phyloP scores from a whole-genome alignment of 371 early-diverging fungal species.

The Circinella umbellata region DNA sequence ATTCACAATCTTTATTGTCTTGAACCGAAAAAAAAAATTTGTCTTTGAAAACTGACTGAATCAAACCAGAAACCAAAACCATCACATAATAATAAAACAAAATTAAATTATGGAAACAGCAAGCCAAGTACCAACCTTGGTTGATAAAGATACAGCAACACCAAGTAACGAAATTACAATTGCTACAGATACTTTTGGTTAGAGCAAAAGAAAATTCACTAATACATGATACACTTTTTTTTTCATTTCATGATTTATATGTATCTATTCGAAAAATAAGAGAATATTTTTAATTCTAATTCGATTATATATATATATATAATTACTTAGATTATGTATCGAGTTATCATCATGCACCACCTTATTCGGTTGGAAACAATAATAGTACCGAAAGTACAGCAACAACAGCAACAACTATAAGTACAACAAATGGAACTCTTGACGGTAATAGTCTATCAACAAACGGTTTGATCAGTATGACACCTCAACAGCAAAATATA shows the following conservation, averaged over 20 bases:
- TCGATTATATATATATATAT: too few relatives aligned
- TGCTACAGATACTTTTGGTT: slow-evolving; percentile 3
- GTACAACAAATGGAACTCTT: not conserved
- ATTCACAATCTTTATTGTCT: not conserved
- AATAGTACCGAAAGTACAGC: not conserved
- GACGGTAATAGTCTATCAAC: not conserved
- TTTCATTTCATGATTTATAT: too few relatives aligned
- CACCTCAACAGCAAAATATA: not conserved
- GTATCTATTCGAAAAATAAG: too few relatives aligned
- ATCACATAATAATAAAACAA: too few relatives aligned
- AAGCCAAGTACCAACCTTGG: slow-evolving; percentile 1
- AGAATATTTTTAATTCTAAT: too few relatives aligned
- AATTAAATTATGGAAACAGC: not conserved
- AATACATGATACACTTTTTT: not conserved
- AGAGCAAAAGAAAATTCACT: not conserved
- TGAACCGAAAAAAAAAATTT: not conserved
- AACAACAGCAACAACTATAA: not conserved
- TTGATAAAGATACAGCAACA: slow-evolving; percentile 5
- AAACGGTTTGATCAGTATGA: too few relatives aligned
- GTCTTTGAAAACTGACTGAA: slow-evolving; percentile 2
- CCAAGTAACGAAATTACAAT: slow-evolving; percentile 5
- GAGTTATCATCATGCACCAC: not conserved
- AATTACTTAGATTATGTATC: not conserved
- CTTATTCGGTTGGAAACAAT: not conserved
- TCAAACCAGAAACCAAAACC: not conserved